Evolutionary conservation across 2,329 filamentous ascomycete species (phyloP).

Genomic region (Talaromyces islandicus): DNA sequence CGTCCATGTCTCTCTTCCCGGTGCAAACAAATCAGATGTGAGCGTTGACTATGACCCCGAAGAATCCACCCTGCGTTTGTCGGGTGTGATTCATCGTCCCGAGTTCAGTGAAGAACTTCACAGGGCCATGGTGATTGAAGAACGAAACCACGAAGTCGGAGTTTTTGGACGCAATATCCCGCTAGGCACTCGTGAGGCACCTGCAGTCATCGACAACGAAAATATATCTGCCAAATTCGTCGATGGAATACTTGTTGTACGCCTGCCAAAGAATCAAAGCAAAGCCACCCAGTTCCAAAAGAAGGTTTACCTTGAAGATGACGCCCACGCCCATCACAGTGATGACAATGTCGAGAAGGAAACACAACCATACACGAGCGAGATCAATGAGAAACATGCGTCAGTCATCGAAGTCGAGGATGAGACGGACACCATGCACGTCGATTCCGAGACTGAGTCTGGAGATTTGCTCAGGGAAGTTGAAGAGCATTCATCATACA

Average conservation of each 20-base stretch:
- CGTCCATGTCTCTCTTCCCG: slow-evolving; percentile 68
- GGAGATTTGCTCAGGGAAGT: slow-evolving; percentile 18
- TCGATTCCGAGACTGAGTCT: slow-evolving; percentile 20
- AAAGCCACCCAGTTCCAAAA: slow-evolving; percentile 29
- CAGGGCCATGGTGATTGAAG: slow-evolving; percentile 56
- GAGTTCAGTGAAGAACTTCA: slow-evolving; percentile 65
- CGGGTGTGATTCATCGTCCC: slow-evolving; percentile 67
- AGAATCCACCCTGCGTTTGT: slow-evolving; percentile 58
- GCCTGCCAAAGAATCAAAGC: slow-evolving; percentile 66
- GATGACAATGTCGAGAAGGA: not conserved
- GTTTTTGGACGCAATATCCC: slow-evolving; percentile 66
- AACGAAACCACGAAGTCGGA: slow-evolving; percentile 70
- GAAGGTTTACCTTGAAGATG: slow-evolving; percentile 14
- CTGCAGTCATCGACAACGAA: slow-evolving; percentile 61
- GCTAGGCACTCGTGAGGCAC: slow-evolving; percentile 47
- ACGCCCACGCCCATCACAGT: slow-evolving; percentile 1
- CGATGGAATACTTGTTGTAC: slow-evolving; percentile 70
- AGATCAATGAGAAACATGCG: slow-evolving; percentile 1
- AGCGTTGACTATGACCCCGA: slow-evolving; percentile 71
- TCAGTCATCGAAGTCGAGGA: slow-evolving; percentile 9
- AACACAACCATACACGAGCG: not conserved
- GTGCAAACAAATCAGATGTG: slow-evolving; percentile 72
- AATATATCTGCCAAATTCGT: slow-evolving; percentile 69
- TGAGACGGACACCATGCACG: slow-evolving; percentile 15
- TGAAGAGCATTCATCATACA: slow-evolving; percentile 14